Conservation (phyloP, 2,329 filamentous ascomycete species). For the Colletotrichum spaethianum region DNA sequence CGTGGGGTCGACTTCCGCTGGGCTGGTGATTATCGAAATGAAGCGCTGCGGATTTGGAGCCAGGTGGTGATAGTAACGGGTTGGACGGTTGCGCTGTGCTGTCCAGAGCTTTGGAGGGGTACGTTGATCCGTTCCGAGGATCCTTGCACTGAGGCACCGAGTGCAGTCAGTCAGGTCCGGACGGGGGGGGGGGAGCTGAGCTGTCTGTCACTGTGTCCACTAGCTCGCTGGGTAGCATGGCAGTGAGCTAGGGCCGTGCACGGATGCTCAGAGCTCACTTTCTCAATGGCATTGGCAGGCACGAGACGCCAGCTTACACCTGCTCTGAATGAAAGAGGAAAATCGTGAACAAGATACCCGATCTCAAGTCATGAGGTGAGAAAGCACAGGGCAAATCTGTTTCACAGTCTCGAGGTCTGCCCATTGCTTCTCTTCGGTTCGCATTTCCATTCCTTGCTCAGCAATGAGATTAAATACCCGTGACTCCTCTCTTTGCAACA, state of each 20-base stretch:
- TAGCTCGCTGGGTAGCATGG: neutral
- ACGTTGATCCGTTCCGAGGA: conserved; percentile 34
- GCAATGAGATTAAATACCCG: conserved; percentile 10
- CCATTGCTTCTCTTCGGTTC: conserved; percentile 7
- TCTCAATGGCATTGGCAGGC: conserved; percentile 30
- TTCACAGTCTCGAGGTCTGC: conserved; percentile 16
- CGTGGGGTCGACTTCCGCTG: neutral
- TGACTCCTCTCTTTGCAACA: neutral
- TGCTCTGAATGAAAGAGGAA: conserved; percentile 18
- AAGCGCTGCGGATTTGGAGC: conserved; percentile 4
- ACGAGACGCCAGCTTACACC: conserved; percentile 40
- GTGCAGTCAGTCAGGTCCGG: neutral
- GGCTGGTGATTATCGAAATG: neutral
- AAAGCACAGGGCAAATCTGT: conserved; percentile 39
- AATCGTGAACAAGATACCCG: conserved; percentile 17
- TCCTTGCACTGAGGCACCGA: neutral
- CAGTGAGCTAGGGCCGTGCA: conserved; percentile 25
- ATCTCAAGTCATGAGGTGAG: conserved; percentile 27
- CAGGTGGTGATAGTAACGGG: conserved; percentile 24
- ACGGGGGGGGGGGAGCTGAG: neutral
- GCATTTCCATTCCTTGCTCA: neutral
- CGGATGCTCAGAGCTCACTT: conserved; percentile 24
- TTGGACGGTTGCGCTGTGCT: conserved; percentile 20
- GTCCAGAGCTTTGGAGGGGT: conserved; percentile 31
- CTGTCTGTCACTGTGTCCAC: conserved; percentile 21